These are phyloP conservation scores for Pichia eremophila DNA, from an alignment of 805 yeast genomes.

Conservation along the genomic window DNA sequence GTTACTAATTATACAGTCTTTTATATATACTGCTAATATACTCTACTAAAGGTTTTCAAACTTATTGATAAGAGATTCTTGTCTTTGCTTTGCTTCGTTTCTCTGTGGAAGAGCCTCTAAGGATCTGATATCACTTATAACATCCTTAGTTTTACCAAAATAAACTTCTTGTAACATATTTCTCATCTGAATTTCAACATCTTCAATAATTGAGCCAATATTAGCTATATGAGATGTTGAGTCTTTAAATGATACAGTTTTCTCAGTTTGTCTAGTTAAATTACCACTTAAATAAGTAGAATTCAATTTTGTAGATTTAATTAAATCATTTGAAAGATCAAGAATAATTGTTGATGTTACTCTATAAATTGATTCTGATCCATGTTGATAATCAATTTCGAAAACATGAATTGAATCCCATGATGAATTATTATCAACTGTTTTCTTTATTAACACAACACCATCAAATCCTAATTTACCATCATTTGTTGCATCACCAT, in stretches of 20 bases:
- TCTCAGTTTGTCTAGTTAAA: slow-evolving; percentile 75
- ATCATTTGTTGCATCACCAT: slow-evolving; percentile 33
- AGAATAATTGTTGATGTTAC: slow-evolving; percentile 84
- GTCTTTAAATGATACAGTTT: slow-evolving; percentile 36
- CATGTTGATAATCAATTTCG: slow-evolving; percentile 46
- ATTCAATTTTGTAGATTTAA: slow-evolving; percentile 8
- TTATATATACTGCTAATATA: too few relatives aligned
- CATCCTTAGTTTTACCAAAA: slow-evolving; percentile 89
- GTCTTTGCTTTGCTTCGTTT: slow-evolving; percentile 30
- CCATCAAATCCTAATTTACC: slow-evolving; percentile 77
- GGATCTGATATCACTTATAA: slow-evolving; percentile 60
- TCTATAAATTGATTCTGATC: slow-evolving; percentile 44
- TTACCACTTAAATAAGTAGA: slow-evolving; percentile 57
- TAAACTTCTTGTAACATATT: slow-evolving; percentile 86
- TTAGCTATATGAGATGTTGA: slow-evolving; percentile 72
- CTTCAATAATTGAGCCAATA: slow-evolving; percentile 79
- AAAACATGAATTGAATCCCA: slow-evolving; percentile 96
- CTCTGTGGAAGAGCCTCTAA: slow-evolving; percentile 28
- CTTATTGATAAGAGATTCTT: slow-evolving; percentile 33
- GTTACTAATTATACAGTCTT: too few relatives aligned
- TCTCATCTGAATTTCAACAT: slow-evolving; percentile 78
- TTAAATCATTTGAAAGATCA: slow-evolving; percentile 37
- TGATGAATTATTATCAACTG: slow-evolving; percentile 38
- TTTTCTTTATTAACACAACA: slow-evolving; percentile 75
- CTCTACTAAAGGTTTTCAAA: slow-evolving; percentile 19